Evolutionary conservation across 306 rosid species (phyloP).

Genomic region (Argentina anserina): DNA sequence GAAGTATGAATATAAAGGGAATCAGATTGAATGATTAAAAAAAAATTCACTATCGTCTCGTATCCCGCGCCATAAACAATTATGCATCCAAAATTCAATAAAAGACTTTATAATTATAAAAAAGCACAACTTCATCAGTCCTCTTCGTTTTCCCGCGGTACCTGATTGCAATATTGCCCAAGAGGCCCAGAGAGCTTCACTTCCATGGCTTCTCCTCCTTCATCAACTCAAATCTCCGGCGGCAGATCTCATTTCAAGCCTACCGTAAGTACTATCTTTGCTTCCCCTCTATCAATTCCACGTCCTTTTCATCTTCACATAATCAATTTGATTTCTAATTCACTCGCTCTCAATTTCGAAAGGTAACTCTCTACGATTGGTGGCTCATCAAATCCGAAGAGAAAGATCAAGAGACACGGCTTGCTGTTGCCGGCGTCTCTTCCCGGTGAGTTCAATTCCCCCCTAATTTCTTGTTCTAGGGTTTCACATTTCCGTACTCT

Average conservation of each 20-base stretch:
- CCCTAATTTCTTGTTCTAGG: slow-evolving; percentile 15
- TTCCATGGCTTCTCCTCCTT: slow-evolving; percentile 5
- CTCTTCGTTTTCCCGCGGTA: not conserved
- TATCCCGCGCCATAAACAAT: not conserved
- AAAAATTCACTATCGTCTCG: too few relatives aligned
- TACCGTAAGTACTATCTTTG: not conserved
- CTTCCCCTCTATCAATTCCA: not conserved
- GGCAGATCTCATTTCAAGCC: not conserved
- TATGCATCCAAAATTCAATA: not conserved
- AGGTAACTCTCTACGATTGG: not conserved
- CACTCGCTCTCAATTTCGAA: not conserved
- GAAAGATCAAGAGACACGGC: too few relatives aligned
- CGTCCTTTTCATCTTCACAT: not conserved
- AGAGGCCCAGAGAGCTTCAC: too few relatives aligned
- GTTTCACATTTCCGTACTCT: not conserved
- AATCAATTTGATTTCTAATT: not conserved
- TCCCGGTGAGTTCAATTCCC: slow-evolving; percentile 15
- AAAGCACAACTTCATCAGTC: not conserved
- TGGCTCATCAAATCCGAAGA: not conserved
- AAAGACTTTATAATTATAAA: not conserved
- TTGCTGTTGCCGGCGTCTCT: not conserved
- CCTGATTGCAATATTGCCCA: not conserved
- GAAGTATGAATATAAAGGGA: too few relatives aligned
- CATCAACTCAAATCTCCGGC: not conserved
- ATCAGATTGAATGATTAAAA: too few relatives aligned